Percentiles rank a stretch among this genome's conserved stretches.
phyloP scores from a whole-genome alignment of 1,139 yeast species.

The Arxiozyma telluris region DNA sequence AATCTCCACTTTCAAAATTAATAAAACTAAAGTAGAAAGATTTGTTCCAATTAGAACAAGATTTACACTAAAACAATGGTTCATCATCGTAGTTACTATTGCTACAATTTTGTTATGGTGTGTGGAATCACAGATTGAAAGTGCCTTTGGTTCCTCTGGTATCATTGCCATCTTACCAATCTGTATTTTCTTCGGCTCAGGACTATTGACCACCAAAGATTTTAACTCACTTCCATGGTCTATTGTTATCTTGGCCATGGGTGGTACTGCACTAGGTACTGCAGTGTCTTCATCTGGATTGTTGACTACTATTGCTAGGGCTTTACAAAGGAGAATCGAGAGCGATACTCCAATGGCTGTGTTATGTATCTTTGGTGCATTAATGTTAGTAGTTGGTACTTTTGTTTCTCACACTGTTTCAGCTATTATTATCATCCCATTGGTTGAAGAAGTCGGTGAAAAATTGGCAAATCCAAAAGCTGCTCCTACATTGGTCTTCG shows the following conservation, averaged over 20 bases:
- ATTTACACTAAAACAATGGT: conserved; percentile 57
- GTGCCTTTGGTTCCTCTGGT: conserved; percentile 62
- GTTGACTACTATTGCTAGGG: conserved; percentile 51
- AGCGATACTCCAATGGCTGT: conserved; percentile 52
- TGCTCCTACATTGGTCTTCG: conserved; percentile 56
- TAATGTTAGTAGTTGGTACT: conserved; percentile 60
- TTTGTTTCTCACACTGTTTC: conserved; percentile 74
- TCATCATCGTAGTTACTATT: conserved; percentile 42
- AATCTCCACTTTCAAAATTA: conserved; percentile 45
- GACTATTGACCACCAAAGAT: conserved; percentile 55
- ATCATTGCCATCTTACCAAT: conserved; percentile 60
- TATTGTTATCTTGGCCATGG: conserved; percentile 68
- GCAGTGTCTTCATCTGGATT: conserved; percentile 67
- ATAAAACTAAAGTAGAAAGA: conserved; percentile 33
- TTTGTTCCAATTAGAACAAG: conserved; percentile 53
- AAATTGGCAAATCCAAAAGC: conserved; percentile 39
- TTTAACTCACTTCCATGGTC: conserved; percentile 72
- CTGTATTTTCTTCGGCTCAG: conserved; percentile 58
- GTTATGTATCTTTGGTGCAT: conserved; percentile 54
- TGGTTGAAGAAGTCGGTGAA: conserved; percentile 61
- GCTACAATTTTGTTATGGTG: conserved; percentile 63
- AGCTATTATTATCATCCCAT: conserved; percentile 61
- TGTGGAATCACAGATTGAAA: conserved; percentile 48
- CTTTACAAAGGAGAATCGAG: conserved; percentile 48
- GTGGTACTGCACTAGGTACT: conserved; percentile 66